Conservation (phyloP, 2,329 filamentous ascomycete genomes). For the Davidsoniella australis region DNA sequence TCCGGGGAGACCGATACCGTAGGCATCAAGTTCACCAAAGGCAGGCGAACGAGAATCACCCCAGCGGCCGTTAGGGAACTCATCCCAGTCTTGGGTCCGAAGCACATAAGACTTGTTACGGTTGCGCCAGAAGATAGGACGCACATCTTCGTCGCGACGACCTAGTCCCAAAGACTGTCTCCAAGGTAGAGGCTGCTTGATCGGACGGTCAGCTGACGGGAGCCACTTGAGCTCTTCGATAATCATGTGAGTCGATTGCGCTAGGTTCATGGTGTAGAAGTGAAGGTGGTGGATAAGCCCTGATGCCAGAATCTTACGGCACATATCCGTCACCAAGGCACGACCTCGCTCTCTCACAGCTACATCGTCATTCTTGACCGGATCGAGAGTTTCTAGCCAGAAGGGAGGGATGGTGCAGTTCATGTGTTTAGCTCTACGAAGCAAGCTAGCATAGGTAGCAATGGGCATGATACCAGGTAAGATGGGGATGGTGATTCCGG, state of each 20-base stretch:
- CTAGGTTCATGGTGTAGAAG: conserved; percentile 99
- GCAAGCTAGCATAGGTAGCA: conserved; percentile 82
- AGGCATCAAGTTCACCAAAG: conserved; percentile 87
- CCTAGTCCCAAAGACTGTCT: conserved; percentile 82
- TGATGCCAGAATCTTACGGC: conserved; percentile 62
- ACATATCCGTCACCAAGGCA: conserved; percentile 75
- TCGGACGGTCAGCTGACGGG: conserved; percentile 58
- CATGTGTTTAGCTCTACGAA: conserved; percentile 81
- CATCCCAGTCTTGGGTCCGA: conserved; percentile 95
- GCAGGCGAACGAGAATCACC: conserved; percentile 92
- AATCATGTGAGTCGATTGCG: conserved; percentile 83
- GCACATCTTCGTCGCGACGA: conserved; percentile 82
- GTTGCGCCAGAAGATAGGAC: conserved; percentile 97
- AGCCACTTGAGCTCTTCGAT: conserved; percentile 76
- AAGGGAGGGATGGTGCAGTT: conserved; percentile 64
- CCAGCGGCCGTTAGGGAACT: conserved; percentile 97
- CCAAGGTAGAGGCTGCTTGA: conserved; percentile 89
- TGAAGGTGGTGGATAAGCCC: conserved; percentile 71
- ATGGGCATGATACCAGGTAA: conserved; percentile 79
- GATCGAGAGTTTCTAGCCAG: conserved; percentile 71
- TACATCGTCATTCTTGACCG: conserved; percentile 91
- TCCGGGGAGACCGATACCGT: conserved; percentile 83
- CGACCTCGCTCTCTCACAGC: conserved; percentile 83
- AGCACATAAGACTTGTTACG: conserved; percentile 89
- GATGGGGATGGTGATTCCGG: conserved; percentile 70